Evolutionary conservation across 2,329 filamentous ascomycete genomes (phyloP).

Genomic region (Ophiostoma tasmaniense): DNA sequence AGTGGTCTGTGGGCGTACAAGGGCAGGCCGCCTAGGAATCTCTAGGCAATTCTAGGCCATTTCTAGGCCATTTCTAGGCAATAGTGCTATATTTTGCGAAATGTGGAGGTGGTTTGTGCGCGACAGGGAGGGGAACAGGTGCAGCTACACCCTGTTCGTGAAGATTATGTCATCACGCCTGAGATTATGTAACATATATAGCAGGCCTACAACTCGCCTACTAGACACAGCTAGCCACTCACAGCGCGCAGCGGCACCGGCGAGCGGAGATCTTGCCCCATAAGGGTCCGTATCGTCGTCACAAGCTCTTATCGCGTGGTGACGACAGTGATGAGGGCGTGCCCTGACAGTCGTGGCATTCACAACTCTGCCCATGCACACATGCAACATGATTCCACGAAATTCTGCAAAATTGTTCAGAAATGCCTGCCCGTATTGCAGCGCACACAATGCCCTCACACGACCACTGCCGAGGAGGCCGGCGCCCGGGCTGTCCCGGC

Average conservation of each 20-base stretch:
- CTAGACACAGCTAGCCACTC: not conserved
- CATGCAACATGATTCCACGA: not conserved
- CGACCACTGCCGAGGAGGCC: not conserved
- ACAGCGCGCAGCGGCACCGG: not conserved
- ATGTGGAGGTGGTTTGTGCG: not conserved
- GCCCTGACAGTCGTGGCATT: not conserved
- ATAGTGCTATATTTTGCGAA: slow-evolving; percentile 3
- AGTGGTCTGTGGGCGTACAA: not conserved
- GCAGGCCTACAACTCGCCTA: no score
- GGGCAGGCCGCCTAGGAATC: not conserved
- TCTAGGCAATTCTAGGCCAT: not conserved
- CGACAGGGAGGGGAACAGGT: not conserved
- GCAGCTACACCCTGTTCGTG: not conserved
- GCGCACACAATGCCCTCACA: not conserved
- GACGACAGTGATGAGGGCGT: not conserved
- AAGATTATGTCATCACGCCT: not conserved
- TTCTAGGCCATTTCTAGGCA: not conserved
- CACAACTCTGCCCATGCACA: not conserved
- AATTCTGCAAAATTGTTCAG: not conserved
- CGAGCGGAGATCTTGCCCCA: not conserved
- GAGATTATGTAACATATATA: not conserved
- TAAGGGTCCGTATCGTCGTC: not conserved
- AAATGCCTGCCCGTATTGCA: slow-evolving; percentile 6
- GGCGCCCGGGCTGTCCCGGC: not conserved
- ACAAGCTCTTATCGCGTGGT: not conserved